Evolutionary conservation across 768 basidiomycete species (phyloP).

Genomic region (Clitopilus hobsonii): DNA sequence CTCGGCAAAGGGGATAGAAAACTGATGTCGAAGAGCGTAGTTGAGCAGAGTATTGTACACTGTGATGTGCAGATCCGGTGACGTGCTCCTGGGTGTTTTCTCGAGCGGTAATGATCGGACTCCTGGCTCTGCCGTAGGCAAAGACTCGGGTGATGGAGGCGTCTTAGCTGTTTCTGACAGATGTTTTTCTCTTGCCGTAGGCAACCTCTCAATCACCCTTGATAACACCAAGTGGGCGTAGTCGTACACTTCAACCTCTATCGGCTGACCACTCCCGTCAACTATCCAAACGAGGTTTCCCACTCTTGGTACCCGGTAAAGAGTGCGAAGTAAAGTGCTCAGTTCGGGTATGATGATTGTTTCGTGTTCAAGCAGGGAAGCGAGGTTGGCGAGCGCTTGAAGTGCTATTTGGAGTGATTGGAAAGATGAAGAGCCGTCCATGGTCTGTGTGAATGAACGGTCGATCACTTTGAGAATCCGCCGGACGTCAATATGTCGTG

Average conservation of each 20-base stretch:
- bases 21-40: conserved; percentile 60
- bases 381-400: background rate
- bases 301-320: background rate
- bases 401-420: background rate
- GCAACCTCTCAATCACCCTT: background rate
- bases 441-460: background rate
- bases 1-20: conserved; percentile 43
- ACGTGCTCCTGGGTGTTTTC: conserved; percentile 3
- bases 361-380: background rate
- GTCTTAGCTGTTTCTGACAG: background rate
- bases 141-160: background rate
- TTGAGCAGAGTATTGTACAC: conserved; percentile 60
- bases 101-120: background rate
- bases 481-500: background rate
- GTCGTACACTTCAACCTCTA: background rate
- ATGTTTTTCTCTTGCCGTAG: background rate
- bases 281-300: background rate
- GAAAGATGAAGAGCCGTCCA: background rate
- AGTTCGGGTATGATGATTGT: background rate
- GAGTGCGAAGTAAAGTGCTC: background rate
- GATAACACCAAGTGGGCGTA: background rate
- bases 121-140: too few species aligned
- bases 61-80: conserved; percentile 15
- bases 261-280: background rate
- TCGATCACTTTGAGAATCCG: background rate